Percentiles rank a stretch among this genome's conserved stretches.
These are phyloP conservation scores for Zymoseptoria pseudotritici DNA, from an alignment of 2,329 filamentous ascomycete species.

Conservation along the genomic window DNA sequence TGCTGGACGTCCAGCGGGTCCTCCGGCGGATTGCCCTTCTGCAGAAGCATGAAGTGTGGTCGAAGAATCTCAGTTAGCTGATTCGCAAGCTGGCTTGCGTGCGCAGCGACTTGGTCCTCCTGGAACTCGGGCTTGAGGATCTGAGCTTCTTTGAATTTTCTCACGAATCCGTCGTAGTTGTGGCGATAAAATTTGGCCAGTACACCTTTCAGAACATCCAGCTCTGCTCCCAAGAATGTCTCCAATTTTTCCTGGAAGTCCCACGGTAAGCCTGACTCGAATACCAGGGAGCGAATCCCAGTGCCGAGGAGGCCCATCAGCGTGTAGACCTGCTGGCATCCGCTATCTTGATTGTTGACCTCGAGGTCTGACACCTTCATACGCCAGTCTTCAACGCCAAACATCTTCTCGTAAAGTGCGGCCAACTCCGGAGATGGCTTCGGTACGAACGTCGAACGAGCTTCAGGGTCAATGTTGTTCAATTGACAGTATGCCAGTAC, in stretches of 20 bases:
- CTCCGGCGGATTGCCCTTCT: background rate
- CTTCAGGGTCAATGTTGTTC: background rate
- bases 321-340: background rate
- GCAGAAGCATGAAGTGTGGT: conserved; percentile 1
- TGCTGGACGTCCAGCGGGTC: background rate
- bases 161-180: background rate
- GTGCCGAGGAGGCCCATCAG: background rate
- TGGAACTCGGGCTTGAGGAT: conserved; percentile 1
- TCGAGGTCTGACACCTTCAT: background rate
- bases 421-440: background rate
- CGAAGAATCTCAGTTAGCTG: background rate
- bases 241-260: background rate
- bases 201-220: background rate
- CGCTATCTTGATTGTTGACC: background rate
- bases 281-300: background rate
- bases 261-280: background rate
- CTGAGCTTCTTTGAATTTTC: background rate
- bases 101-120: background rate
- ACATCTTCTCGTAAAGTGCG: background rate
- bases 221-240: background rate
- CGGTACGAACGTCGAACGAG: background rate
- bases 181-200: background rate
- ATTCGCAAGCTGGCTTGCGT: background rate
- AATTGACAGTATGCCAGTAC: background rate
- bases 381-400: background rate